Conservation (phyloP, 495 filamentous ascomycete genomes). For the Penicillium alfredii region DNA sequence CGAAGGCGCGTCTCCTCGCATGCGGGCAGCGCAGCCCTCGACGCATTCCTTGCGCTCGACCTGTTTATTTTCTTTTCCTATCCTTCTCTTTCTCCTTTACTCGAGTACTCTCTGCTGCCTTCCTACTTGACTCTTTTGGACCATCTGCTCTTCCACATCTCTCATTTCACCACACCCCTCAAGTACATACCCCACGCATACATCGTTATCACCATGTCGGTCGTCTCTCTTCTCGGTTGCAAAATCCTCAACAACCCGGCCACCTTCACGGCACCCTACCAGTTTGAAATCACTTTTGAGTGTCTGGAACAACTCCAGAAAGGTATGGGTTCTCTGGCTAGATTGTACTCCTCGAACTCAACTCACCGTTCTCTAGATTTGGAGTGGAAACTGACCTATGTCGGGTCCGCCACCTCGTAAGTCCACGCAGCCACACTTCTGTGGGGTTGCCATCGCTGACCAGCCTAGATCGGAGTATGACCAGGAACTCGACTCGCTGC, state of each 20-base stretch:
- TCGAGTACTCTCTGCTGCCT: too few relatives aligned
- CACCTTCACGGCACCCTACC: constrained; percentile 77
- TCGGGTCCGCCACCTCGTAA: constrained; percentile 95
- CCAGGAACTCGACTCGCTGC: constrained; percentile 93
- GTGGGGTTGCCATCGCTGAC: constrained; percentile 3
- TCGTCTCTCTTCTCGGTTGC: constrained; percentile 91
- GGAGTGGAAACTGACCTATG: constrained; percentile 98
- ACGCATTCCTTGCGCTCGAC: constrained; percentile 25
- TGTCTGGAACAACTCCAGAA: constrained; percentile 90
- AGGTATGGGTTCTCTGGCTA: constrained; percentile 45
- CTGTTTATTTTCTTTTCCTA: constrained; percentile 18
- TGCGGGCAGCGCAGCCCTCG: constrained; percentile 11
- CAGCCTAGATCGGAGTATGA: constrained; percentile 79
- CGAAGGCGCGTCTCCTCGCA: constrained; percentile 26
- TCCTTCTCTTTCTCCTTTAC: constrained; percentile 5
- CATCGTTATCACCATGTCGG: constrained; percentile 67
- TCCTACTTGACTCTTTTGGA: too few relatives aligned
- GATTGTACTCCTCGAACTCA: background rate
- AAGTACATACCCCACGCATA: constrained; percentile 12
- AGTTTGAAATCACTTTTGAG: constrained; percentile 98
- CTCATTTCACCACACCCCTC: constrained; percentile 9
- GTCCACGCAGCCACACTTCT: constrained; percentile 23
- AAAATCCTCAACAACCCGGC: constrained; percentile 96
- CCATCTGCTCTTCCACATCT: constrained; percentile 1
- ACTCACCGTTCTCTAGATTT: constrained; percentile 56